Conservation (phyloP, 805 yeast species). For the Schwanniomyces pseudopolymorphus region DNA sequence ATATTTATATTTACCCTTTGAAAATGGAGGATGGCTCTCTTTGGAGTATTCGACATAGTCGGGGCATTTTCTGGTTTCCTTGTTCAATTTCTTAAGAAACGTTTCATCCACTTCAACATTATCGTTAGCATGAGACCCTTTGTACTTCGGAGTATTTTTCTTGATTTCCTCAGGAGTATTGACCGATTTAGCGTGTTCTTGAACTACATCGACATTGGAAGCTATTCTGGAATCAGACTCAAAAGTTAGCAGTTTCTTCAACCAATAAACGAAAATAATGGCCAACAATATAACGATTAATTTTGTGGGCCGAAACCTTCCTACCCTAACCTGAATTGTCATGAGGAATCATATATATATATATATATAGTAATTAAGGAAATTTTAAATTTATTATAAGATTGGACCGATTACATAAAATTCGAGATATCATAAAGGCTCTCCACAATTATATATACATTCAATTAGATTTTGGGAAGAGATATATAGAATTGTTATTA, state of each 20-base stretch:
- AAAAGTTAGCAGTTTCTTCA: not conserved
- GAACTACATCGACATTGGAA: conserved; percentile 2
- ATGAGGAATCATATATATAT: not conserved
- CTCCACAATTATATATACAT: not conserved
- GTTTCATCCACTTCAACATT: conserved; percentile 6
- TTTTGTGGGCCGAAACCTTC: conserved; percentile 6
- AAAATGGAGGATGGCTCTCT: conserved; percentile 53
- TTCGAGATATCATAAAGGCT: not conserved
- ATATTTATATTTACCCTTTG: conserved; percentile 52
- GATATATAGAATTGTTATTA: conserved; percentile 15
- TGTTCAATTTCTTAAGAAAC: conserved; percentile 18
- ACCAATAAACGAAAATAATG: not conserved
- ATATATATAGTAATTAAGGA: not conserved
- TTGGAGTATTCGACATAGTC: conserved; percentile 63
- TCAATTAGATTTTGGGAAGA: conserved; percentile 8
- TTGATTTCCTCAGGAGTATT: not conserved
- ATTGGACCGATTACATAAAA: not conserved
- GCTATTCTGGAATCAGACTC: not conserved
- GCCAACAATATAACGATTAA: not conserved
- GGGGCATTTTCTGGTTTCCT: conserved; percentile 44
- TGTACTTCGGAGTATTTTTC: not conserved
- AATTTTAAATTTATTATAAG: not conserved
- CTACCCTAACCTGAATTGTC: conserved; percentile 6
- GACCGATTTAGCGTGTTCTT: conserved; percentile 1
- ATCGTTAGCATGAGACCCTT: not conserved